phyloP scores from a whole-genome alignment of 176 grass and related monocot genomes.

The Carex pumila region DNA sequence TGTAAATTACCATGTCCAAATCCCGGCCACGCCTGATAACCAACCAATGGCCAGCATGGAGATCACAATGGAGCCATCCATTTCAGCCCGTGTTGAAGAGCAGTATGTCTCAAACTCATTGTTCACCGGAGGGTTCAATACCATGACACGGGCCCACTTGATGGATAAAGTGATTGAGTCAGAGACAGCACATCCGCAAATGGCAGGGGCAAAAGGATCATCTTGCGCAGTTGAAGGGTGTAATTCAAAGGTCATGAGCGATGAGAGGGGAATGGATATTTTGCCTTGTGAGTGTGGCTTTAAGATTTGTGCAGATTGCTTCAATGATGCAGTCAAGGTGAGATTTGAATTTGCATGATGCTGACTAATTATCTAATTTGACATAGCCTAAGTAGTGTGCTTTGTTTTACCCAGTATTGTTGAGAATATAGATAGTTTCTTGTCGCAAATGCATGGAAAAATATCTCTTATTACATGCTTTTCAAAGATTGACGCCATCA shows the following conservation, averaged over 20 bases:
- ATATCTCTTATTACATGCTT: neutral
- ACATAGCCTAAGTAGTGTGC: neutral
- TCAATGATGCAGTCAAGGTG: constrained; percentile 72
- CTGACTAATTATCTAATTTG: neutral
- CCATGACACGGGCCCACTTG: constrained; percentile 75
- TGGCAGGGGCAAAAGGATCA: constrained; percentile 81
- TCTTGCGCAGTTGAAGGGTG: constrained; percentile 74
- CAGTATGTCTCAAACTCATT: constrained; percentile 90
- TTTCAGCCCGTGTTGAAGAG: constrained; percentile 86
- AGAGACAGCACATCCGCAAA: constrained; percentile 67
- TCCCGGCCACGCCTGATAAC: constrained; percentile 76
- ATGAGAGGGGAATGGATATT: constrained; percentile 80
- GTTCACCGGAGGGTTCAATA: constrained; percentile 96
- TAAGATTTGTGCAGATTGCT: constrained; percentile 90
- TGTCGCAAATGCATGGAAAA: neutral
- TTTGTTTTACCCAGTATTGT: neutral
- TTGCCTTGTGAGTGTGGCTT: constrained; percentile 93
- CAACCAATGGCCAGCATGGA: constrained; percentile 67
- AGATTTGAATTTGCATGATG: neutral
- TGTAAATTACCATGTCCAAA: constrained; percentile 69
- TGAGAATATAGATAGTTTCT: neutral
- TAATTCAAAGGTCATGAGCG: constrained; percentile 81
- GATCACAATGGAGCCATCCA: constrained; percentile 57
- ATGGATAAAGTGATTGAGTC: constrained; percentile 97
- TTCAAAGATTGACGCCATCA: neutral